These are phyloP conservation scores for Aegle marmelos DNA, from an alignment of 345 rosid genomes.

Conservation along the genomic window DNA sequence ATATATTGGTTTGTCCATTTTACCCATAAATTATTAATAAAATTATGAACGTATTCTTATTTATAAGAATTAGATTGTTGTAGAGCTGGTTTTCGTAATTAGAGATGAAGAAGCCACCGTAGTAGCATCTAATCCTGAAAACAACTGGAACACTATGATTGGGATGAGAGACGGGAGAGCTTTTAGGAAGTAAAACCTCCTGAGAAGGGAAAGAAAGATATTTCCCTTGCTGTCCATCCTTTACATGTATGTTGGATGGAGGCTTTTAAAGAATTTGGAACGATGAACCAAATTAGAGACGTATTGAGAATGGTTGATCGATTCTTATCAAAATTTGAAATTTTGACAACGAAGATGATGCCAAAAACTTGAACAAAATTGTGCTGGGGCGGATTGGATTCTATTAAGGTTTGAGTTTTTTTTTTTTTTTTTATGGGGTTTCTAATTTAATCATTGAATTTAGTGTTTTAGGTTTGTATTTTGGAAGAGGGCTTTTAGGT, in stretches of 20 bases:
- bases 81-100: slow-evolving; percentile 32
- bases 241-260: slow-evolving; percentile 75
- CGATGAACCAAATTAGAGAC: slow-evolving; percentile 32
- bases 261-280: slow-evolving; percentile 42
- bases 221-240: slow-evolving; percentile 50
- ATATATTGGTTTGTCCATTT: too few relatives aligned
- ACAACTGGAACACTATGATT: slow-evolving; percentile 66
- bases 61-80: too few relatives aligned
- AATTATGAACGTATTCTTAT: too few relatives aligned
- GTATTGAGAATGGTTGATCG: slow-evolving; percentile 56
- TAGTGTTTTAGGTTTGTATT: too few relatives aligned
- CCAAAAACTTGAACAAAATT: slow-evolving; percentile 40
- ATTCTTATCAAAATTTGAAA: slow-evolving; percentile 45
- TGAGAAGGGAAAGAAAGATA: slow-evolving; percentile 37
- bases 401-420: too few relatives aligned
- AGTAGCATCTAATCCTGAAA: slow-evolving; percentile 46
- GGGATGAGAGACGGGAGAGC: slow-evolving; percentile 99
- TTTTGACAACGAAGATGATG: slow-evolving; percentile 52
- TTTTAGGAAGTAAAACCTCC: slow-evolving; percentile 66
- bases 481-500: too few relatives aligned
- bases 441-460: too few relatives aligned
- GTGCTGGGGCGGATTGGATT: slow-evolving; percentile 26
- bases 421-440: too few relatives aligned
- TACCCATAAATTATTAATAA: too few relatives aligned
- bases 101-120: slow-evolving; percentile 35